Evolutionary conservation across 805 yeast species (phyloP), one percentile per base, ranked within the genome.

Genomic region (Starmerella geochares): DNA sequence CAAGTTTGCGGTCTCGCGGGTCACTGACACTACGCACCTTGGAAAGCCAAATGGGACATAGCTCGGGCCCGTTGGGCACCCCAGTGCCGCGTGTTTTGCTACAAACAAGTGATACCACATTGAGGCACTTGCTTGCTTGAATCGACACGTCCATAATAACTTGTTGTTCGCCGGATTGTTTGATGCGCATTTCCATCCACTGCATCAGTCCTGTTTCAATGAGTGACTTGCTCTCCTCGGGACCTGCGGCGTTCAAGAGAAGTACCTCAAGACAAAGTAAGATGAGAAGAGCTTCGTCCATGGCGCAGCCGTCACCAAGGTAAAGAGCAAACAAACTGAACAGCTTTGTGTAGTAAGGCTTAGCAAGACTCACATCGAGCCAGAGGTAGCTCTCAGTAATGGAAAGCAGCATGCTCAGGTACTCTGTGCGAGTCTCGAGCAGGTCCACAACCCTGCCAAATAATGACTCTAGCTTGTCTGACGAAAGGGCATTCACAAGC

Each of bases 1-100:
- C 78, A 47, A 81, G 67, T 64, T 90, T 90, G 54, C 83, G 78
- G 56, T 79, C 77, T 52, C 85, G 73, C 0, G 94, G 88, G 58
- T 81, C 86, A 37, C 82, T 83, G 50, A 84, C 74, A 52, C 77
- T 76, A 23, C 71, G 67, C 36, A 70, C 65, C 69, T 54, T 54
- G 13, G 55, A 56, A 13, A 65, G 36, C 71, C 71, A 68, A 25
- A 41, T 46, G 24, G 46, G 45, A 31, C 29, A 41, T 11, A 52
- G 23, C 9, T 16, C 21, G 6, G 44, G 38, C 11, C 48, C 36
- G 14, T 38, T 14, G 19, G 25, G 24, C 13, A 52, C 31, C 8
- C 47, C 55, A 3, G 19, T 16, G 13, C 55, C 55, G 2, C 46
- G 36, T 16, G 47, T 31, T 19, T 47, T 46, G 7, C 54, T 21